phyloP scores from a whole-genome alignment of 2,329 filamentous ascomycete genomes.

The Verticillium alfalfae region DNA sequence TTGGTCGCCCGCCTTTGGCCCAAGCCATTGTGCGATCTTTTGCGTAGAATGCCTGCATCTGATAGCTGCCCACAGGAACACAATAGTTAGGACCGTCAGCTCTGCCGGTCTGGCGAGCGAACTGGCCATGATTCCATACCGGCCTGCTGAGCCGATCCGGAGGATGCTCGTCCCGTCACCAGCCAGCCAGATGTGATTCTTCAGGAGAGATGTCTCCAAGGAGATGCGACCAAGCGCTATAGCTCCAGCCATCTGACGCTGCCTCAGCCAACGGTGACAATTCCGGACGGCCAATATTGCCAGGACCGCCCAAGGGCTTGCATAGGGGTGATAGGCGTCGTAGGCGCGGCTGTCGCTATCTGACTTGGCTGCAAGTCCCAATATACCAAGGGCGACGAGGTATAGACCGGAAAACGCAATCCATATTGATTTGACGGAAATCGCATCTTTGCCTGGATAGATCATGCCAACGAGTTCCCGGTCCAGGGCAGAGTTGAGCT shows the following conservation, averaged over 20 bases:
- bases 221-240: conserved; percentile 46
- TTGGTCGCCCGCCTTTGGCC: not conserved
- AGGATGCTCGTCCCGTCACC: conserved; percentile 47
- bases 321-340: conserved; percentile 10
- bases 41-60: conserved; percentile 6
- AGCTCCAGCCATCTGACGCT: conserved; percentile 36
- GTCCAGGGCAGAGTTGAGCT: conserved; percentile 6
- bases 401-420: conserved; percentile 5
- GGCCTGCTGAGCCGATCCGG: conserved; percentile 13
- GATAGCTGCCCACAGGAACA: conserved; percentile 14
- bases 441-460: conserved; percentile 6
- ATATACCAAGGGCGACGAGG: conserved; percentile 5
- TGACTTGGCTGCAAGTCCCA: conserved; percentile 5
- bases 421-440: conserved; percentile 9
- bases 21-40: conserved; percentile 2
- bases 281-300: conserved; percentile 44
- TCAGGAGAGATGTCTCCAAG: conserved; percentile 49
- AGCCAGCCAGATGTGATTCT: conserved; percentile 54
- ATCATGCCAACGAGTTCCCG: conserved; percentile 4
- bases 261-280: conserved; percentile 30
- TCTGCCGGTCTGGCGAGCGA: not conserved
- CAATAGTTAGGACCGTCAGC: conserved; percentile 14
- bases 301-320: conserved; percentile 24
- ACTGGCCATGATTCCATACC: not conserved
- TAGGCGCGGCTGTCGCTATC: conserved; percentile 6